Percentiles rank a stretch among this genome's conserved stretches.
Conservation (phyloP, 2,329 filamentous ascomycete genomes). For the Aspergillus pseudoglaucus region DNA sequence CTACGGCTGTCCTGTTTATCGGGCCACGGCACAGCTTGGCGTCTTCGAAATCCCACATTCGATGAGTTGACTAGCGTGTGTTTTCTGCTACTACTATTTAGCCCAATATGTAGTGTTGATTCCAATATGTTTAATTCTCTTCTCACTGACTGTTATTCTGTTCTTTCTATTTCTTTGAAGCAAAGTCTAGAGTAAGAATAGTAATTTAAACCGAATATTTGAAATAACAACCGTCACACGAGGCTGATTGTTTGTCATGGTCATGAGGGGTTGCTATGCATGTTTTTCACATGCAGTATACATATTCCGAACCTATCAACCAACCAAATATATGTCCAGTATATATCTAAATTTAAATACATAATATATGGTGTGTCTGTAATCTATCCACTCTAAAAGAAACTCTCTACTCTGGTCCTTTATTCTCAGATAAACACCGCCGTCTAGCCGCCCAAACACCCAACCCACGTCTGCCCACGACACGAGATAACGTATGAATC, state of each 20-base stretch:
- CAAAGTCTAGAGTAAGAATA: too few relatives aligned
- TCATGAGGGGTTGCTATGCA: too few relatives aligned
- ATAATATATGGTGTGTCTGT: too few relatives aligned
- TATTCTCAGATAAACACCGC: constrained; percentile 12
- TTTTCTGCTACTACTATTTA: neutral
- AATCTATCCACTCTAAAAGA: neutral
- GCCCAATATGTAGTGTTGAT: too few relatives aligned
- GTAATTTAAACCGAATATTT: too few relatives aligned
- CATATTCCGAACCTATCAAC: too few relatives aligned
- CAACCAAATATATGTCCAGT: neutral
- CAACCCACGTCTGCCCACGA: constrained; percentile 44
- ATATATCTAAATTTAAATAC: neutral
- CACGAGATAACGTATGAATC: constrained; percentile 37
- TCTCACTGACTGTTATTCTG: too few relatives aligned
- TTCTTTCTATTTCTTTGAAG: too few relatives aligned
- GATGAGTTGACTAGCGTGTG: neutral
- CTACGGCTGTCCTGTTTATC: constrained; percentile 1
- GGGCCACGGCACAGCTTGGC: neutral
- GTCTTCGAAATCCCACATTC: neutral
- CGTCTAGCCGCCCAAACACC: constrained; percentile 42
- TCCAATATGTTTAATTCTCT: too few relatives aligned
- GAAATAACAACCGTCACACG: too few relatives aligned
- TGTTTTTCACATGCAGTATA: too few relatives aligned
- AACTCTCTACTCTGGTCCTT: neutral
- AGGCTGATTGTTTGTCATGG: too few relatives aligned